phyloP scores from a whole-genome alignment of 768 basidiomycete genomes.

The Boletus speciosus region DNA sequence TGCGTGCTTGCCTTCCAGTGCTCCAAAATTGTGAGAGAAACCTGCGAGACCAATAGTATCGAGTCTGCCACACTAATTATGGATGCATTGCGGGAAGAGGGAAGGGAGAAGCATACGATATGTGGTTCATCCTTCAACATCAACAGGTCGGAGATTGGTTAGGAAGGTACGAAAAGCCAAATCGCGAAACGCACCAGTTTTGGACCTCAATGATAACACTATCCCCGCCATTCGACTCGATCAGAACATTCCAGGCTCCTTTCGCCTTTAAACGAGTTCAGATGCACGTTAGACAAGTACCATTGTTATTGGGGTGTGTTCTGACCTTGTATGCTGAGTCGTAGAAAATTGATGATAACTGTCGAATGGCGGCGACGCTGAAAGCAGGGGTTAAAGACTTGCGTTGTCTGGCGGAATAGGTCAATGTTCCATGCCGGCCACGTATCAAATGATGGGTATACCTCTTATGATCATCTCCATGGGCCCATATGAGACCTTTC shows the following conservation, averaged over 20 bases:
- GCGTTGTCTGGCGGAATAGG: constrained; percentile 27
- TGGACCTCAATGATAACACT: constrained; percentile 36
- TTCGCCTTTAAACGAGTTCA: neutral
- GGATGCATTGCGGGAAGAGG: no score
- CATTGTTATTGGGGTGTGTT: neutral
- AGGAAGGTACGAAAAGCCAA: neutral
- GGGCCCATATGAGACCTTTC: constrained; percentile 27
- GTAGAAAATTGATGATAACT: constrained; percentile 37
- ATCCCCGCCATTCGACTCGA: constrained; percentile 11
- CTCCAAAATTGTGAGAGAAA: constrained; percentile 44
- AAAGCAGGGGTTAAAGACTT: constrained; percentile 39
- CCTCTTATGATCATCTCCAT: constrained; percentile 48
- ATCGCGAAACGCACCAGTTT: constrained; percentile 20
- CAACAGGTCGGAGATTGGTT: neutral
- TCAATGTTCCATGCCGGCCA: neutral
- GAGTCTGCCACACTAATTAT: neutral
- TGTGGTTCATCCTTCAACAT: neutral
- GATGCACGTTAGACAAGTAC: neutral
- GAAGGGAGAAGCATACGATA: neutral
- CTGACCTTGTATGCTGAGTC: constrained; percentile 31
- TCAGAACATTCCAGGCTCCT: constrained; percentile 24
- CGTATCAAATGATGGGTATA: constrained; percentile 2
- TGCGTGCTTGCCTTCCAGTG: constrained; percentile 46
- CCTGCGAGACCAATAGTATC: neutral
- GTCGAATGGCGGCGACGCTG: constrained; percentile 35